A percentile compares a stretch with the other conserved stretches of the same genome.
These are phyloP conservation scores for Fusarium sp. DNA, from an alignment of 2,329 filamentous ascomycete genomes.

Conservation along the genomic window DNA sequence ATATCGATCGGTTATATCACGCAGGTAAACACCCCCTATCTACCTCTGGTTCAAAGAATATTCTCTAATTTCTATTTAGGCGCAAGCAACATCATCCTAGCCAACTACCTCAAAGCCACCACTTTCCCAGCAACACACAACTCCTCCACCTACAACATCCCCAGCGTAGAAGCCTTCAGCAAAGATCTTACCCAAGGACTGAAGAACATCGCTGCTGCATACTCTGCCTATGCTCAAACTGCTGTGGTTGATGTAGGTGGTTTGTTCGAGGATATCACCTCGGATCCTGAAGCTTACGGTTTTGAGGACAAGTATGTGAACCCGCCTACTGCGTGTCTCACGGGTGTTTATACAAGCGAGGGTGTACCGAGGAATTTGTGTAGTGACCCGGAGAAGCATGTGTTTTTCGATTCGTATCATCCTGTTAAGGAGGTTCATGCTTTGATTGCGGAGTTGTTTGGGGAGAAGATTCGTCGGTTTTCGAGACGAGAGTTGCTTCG, in stretches of 20 bases:
- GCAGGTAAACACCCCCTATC: not conserved
- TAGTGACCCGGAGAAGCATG: slow-evolving; percentile 20
- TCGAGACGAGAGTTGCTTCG: not conserved
- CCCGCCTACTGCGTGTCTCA: slow-evolving; percentile 27
- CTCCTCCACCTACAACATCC: slow-evolving; percentile 12
- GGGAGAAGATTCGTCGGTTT: not conserved
- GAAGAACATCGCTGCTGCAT: slow-evolving; percentile 8
- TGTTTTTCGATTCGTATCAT: slow-evolving; percentile 31
- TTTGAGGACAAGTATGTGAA: slow-evolving; percentile 19
- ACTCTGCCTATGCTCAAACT: slow-evolving; percentile 5
- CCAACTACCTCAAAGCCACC: slow-evolving; percentile 20
- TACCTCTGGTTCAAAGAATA: rapidly evolving
- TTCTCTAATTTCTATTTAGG: not conserved
- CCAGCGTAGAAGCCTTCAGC: slow-evolving; percentile 3
- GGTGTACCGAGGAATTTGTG: slow-evolving; percentile 18
- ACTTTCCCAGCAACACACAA: slow-evolving; percentile 23
- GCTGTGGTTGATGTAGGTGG: slow-evolving; percentile 4
- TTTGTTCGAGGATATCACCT: slow-evolving; percentile 2
- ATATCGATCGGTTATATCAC: slow-evolving; percentile 11
- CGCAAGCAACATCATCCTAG: slow-evolving; percentile 17
- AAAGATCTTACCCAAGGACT: slow-evolving; percentile 1
- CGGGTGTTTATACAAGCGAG: slow-evolving; percentile 21
- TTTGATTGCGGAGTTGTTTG: slow-evolving; percentile 19
- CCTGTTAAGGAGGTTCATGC: slow-evolving; percentile 23
- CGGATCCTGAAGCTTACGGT: not conserved